Conservation (phyloP, 179 eudicot genomes). For the Gypsophila paniculata region DNA sequence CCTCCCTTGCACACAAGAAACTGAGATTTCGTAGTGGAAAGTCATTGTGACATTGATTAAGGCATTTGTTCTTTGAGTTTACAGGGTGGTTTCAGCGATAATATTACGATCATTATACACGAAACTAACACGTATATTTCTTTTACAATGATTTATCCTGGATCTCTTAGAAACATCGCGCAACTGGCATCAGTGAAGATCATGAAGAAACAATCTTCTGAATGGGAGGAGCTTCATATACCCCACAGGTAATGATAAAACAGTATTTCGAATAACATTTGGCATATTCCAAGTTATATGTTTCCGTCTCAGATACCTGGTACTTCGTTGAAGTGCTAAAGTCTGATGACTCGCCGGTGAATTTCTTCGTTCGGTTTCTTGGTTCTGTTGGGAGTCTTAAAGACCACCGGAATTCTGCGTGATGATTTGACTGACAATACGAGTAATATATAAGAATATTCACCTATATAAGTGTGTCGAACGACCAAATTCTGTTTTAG, state of each 20-base stretch:
- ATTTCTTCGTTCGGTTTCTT: not conserved
- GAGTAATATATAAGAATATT: no score
- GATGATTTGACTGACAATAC: no score
- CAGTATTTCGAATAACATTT: no score
- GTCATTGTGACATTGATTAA: no score
- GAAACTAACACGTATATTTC: not conserved
- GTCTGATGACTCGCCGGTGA: not conserved
- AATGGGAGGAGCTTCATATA: constrained; percentile 70
- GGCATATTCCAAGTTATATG: not conserved
- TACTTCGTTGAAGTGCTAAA: constrained; percentile 1
- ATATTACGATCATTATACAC: no score
- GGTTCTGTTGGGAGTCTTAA: not conserved
- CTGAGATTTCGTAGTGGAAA: no score
- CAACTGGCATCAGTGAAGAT: constrained; percentile 70
- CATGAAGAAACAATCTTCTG: constrained; percentile 54
- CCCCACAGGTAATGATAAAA: constrained; percentile 65
- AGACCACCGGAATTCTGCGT: no score
- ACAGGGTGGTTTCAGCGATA: no score
- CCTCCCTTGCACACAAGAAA: no score
- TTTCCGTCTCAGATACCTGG: not conserved
- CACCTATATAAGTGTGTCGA: no score
- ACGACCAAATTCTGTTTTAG: no score
- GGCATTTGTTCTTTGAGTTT: no score
- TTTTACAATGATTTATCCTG: not conserved
- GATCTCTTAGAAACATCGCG: constrained; percentile 59